Conservation (phyloP, 2,329 filamentous ascomycete species). For the Chaetomium globosum region DNA sequence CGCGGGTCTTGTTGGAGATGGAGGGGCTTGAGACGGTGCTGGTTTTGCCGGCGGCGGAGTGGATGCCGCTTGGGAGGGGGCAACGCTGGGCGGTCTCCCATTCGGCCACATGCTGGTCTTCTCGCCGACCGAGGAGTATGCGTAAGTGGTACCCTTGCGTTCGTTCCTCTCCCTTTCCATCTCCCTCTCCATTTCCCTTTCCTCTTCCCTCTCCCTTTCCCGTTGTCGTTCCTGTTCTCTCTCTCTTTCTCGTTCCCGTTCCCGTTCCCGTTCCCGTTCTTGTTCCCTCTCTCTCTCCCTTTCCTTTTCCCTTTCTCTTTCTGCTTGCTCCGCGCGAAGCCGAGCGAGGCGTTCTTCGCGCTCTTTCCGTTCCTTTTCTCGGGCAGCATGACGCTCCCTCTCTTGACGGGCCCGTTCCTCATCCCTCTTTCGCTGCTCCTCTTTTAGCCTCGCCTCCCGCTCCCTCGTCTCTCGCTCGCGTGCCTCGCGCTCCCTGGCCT, state of each 20-base stretch:
- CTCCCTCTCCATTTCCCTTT: slow-evolving; percentile 2
- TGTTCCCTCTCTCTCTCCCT: slow-evolving; percentile 15
- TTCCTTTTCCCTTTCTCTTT: slow-evolving; percentile 20
- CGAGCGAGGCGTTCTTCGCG: slow-evolving; percentile 32
- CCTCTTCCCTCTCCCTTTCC: slow-evolving; percentile 3
- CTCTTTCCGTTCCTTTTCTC: slow-evolving; percentile 34
- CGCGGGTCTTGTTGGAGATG: slow-evolving; percentile 34
- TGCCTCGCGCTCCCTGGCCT: slow-evolving; percentile 46
- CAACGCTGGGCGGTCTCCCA: slow-evolving; percentile 52
- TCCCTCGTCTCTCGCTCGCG: slow-evolving; percentile 38
- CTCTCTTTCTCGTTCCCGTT: slow-evolving; percentile 19
- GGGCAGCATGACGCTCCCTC: slow-evolving; percentile 28
- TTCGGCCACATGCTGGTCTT: slow-evolving; percentile 71
- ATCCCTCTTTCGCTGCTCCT: slow-evolving; percentile 39
- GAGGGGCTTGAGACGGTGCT: slow-evolving; percentile 29
- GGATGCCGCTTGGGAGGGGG: slow-evolving; percentile 40
- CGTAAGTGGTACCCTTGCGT: slow-evolving; percentile 59
- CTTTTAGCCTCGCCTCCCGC: slow-evolving; percentile 32
- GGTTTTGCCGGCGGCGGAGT: slow-evolving; percentile 36
- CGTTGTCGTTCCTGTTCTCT: slow-evolving; percentile 19
- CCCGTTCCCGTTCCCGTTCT: slow-evolving; percentile 21
- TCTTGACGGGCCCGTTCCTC: slow-evolving; percentile 41
- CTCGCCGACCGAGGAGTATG: slow-evolving; percentile 67
- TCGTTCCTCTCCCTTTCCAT: slow-evolving; percentile 29
- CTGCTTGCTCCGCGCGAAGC: slow-evolving; percentile 30